phyloP scores from a whole-genome alignment of 2,329 filamentous ascomycete species.

The Dendryphion nanum region DNA sequence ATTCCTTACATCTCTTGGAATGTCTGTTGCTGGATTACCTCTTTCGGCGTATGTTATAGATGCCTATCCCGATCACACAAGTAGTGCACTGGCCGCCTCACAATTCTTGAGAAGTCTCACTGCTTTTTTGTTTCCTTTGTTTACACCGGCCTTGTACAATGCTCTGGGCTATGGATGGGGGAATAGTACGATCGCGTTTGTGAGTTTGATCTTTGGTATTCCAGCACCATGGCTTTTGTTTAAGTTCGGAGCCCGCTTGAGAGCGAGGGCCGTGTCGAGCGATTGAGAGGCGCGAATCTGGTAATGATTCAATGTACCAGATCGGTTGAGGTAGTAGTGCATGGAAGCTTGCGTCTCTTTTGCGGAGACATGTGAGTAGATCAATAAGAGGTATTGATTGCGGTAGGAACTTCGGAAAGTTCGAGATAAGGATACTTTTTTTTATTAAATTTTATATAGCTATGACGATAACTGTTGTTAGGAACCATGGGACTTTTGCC shows the following conservation, averaged over 20 bases:
- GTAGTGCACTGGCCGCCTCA: conserved; percentile 17
- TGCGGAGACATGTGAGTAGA: no score
- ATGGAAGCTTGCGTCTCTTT: no score
- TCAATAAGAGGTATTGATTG: no score
- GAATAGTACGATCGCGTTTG: conserved; percentile 26
- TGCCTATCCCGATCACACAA: conserved; percentile 46
- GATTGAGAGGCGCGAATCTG: no score
- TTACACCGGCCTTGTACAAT: conserved; percentile 34
- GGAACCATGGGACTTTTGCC: no score
- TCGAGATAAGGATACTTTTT: no score
- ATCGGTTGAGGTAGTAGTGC: no score
- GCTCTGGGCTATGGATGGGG: conserved; percentile 40
- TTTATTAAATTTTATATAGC: no score
- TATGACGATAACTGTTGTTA: no score
- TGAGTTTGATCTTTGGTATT: conserved; percentile 23
- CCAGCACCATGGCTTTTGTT: conserved; percentile 46
- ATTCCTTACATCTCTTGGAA: conserved; percentile 41
- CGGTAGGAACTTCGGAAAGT: no score
- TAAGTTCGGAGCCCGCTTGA: conserved; percentile 41
- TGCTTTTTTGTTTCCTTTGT: conserved; percentile 36
- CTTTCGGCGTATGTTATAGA: conserved; percentile 63
- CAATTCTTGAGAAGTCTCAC: conserved; percentile 20
- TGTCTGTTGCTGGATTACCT: conserved; percentile 36
- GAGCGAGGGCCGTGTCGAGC: conserved; percentile 4
- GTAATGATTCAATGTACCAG: no score